Evolutionary conservation across 2,329 filamentous ascomycete species (phyloP), one percentile per base, ranked within the genome.

Genomic region (Catunica adiposa): DNA sequence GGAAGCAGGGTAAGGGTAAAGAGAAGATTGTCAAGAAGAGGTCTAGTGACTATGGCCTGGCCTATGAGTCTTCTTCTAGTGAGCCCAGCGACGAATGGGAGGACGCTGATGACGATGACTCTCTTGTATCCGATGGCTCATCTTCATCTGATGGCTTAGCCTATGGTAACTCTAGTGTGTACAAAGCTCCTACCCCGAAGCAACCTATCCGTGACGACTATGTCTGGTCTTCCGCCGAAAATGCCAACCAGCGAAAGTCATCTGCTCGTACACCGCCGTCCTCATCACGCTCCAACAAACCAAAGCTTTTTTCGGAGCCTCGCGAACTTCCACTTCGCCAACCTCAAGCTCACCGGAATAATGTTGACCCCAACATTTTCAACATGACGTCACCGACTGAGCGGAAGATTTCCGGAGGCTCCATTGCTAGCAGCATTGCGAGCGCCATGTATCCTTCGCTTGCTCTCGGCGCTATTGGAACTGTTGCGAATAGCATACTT

Each of bases 81-180:
- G 52, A 56, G 11, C 44, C 48, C 3, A 40, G 48, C 20, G 51
- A 53, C 9, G 54, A 50, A 15, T 58, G 57, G 57, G 54, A 58
- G n/a, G 51, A 53, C 29, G 54, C 31, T 31, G 48, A 42, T 1
- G 57, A 58, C 8, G 53, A 58, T 15, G 29, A 50, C 17, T 57
- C 56, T 34, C 34, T 37, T 14, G 22, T 37, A 14, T 37, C 31
- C 29, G 50, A 25, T 48, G 22, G 44, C 44, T 55, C 54, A 17
- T 55, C 54, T 17, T 51, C 46, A 4, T 58, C 54, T n/a, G 51
- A 58, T 29, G 57, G 54, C 20, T 50, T 58, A 11, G 57, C 44
- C 8, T 58, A 58, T 23, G 57, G 57, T 22, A 9, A 22, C 5
- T 37, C 26, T 8, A 20, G n/a, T 7, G 15, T 38, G n/a, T 3